Evolutionary conservation across 495 filamentous ascomycete genomes (phyloP).

Genomic region (Haplographium delicatum): DNA sequence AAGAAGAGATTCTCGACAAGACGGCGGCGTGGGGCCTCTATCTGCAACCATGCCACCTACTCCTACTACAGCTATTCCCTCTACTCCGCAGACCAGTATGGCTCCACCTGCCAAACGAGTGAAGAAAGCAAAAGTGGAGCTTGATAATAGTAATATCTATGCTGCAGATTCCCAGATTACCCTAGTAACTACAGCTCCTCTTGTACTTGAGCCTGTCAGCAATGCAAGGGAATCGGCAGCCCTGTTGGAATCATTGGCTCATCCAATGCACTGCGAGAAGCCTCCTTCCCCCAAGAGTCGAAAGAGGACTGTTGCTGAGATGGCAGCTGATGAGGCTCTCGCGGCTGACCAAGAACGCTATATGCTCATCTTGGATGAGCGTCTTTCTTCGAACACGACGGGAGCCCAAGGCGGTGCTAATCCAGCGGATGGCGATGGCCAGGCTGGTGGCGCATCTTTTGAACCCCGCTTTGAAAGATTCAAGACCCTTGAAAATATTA

Average conservation of each 20-base stretch:
- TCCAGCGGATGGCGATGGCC: conserved; percentile 67
- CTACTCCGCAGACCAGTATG: conserved; percentile 51
- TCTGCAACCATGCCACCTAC: conserved; percentile 55
- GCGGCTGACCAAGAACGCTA: conserved; percentile 84
- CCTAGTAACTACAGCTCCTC: conserved; percentile 60
- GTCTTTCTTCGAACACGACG: conserved; percentile 54
- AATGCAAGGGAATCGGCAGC: conserved; percentile 60
- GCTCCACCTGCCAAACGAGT: conserved; percentile 61
- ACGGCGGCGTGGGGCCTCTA: conserved; percentile 38
- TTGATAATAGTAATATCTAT: conserved; percentile 67
- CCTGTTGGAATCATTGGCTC: conserved; percentile 62
- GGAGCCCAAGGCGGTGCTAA: conserved; percentile 50
- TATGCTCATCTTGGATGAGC: conserved; percentile 91
- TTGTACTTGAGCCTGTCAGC: conserved; percentile 70
- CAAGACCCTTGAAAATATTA: conserved; percentile 84
- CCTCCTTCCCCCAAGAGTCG: conserved; percentile 81
- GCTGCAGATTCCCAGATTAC: conserved; percentile 69
- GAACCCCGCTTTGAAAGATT: conserved; percentile 86
- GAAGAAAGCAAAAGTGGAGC: conserved; percentile 62
- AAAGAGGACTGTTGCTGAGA: conserved; percentile 89
- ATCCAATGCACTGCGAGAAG: conserved; percentile 68
- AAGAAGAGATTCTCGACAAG: conserved; percentile 35
- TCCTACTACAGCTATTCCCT: conserved; percentile 55
- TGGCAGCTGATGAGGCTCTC: conserved; percentile 87
- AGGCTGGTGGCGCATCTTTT: conserved; percentile 61